phyloP scores from a whole-genome alignment of 768 basidiomycete species.

The Cystofilobasidium capitatum region DNA sequence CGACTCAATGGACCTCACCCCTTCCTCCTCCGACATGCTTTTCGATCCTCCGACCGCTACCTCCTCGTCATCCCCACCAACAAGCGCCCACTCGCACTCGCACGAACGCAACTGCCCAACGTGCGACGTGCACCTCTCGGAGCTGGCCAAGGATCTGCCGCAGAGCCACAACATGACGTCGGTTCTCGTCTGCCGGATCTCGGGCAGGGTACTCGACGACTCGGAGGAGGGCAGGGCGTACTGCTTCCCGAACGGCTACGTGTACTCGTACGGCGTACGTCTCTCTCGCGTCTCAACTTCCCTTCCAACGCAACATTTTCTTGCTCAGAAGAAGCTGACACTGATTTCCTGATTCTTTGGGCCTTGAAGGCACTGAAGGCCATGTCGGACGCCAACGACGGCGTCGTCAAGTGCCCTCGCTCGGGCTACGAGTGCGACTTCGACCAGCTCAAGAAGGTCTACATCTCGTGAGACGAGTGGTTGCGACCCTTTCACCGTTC shows the following conservation, averaged over 20 bases:
- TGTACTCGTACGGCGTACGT: slow-evolving; percentile 79
- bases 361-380: slow-evolving; percentile 62
- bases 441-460: slow-evolving; percentile 69
- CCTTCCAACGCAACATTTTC: too few species aligned
- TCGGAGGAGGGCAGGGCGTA: slow-evolving; percentile 68
- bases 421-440: slow-evolving; percentile 59
- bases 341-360: neutral
- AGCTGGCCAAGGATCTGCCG: slow-evolving; percentile 78
- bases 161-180: slow-evolving; percentile 90
- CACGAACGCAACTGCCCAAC: slow-evolving; percentile 62
- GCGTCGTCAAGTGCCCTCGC: slow-evolving; percentile 67
- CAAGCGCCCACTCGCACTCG: neutral
- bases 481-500: too few species aligned
- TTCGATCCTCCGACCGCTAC: neutral
- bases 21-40: neutral
- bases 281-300: neutral
- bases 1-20: too few species aligned
- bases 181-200: slow-evolving; percentile 84
- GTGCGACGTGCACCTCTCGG: slow-evolving; percentile 57
- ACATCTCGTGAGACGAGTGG: slow-evolving; percentile 72
- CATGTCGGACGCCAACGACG: slow-evolving; percentile 70
- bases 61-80: slow-evolving; percentile 33
- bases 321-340: neutral
- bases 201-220: slow-evolving; percentile 88
- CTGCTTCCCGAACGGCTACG: slow-evolving; percentile 80